Evolutionary conservation across 148 eudicot genomes (phyloP).

Genomic region (Fagopyrum esculentum): DNA sequence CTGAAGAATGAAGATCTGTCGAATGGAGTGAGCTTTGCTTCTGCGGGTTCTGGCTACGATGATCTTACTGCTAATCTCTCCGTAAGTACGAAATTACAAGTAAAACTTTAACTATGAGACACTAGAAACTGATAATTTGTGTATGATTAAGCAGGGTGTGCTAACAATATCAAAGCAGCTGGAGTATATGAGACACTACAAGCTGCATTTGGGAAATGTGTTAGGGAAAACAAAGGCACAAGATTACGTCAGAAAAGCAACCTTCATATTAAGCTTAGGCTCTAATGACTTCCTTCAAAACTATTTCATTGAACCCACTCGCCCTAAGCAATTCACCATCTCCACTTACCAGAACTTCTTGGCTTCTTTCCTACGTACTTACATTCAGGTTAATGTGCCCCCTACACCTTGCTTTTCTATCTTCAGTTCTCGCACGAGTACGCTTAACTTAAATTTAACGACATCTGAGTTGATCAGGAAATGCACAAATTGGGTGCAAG

Average conservation of each 20-base stretch:
- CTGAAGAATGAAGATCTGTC: slow-evolving; percentile 77
- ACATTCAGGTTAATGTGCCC: slow-evolving; percentile 22
- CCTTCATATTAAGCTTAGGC: slow-evolving; percentile 35
- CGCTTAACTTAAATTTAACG: no score
- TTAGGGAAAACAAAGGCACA: slow-evolving; percentile 27
- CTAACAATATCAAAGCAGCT: slow-evolving; percentile 30
- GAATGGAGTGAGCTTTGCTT: slow-evolving; percentile 82
- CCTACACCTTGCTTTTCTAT: neutral
- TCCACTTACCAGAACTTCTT: slow-evolving; percentile 34
- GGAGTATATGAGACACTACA: slow-evolving; percentile 36
- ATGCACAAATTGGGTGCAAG: slow-evolving; percentile 36
- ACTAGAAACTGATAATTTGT: no score
- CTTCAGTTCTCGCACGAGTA: neutral
- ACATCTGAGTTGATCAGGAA: slow-evolving; percentile 14
- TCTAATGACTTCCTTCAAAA: slow-evolving; percentile 44
- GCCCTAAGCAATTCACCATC: slow-evolving; percentile 29
- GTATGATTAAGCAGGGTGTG: slow-evolving; percentile 21
- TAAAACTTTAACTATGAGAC: no score
- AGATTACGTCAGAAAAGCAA: slow-evolving; percentile 20
- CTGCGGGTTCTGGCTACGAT: slow-evolving; percentile 95
- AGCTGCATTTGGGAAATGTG: slow-evolving; percentile 18
- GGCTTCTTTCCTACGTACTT: slow-evolving; percentile 20
- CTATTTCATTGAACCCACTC: slow-evolving; percentile 29
- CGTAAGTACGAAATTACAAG: neutral
- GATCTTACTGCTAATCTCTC: slow-evolving; percentile 52